phyloP scores from a whole-genome alignment of 2,329 filamentous ascomycete species.

The Amylocarpus encephaloides region DNA sequence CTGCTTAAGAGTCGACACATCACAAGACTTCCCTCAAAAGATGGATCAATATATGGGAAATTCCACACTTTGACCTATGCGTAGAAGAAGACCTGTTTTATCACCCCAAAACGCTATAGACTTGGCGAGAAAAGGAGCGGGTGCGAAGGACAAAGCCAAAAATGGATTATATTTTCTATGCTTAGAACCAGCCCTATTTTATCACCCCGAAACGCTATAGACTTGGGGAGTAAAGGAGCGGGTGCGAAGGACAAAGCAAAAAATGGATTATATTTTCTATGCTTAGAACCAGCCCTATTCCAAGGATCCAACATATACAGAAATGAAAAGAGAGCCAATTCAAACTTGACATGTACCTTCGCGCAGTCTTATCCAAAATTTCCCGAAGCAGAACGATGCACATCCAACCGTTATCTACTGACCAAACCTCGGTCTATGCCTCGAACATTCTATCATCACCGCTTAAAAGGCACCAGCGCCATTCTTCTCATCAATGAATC shows the following conservation, averaged over 20 bases:
- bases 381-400: background rate
- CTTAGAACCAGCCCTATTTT: too few species aligned
- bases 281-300: background rate
- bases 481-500: constrained; percentile 74
- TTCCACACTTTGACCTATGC: too few species aligned
- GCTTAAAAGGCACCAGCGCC: constrained; percentile 47
- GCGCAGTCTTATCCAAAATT: background rate
- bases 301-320: background rate
- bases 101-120: too few species aligned
- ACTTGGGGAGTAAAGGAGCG: too few species aligned
- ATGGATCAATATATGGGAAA: too few species aligned
- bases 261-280: background rate
- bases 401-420: background rate
- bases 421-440: background rate
- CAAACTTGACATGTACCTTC: background rate
- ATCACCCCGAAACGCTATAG: too few species aligned
- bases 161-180: too few species aligned
- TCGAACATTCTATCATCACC: background rate
- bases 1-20: too few species aligned
- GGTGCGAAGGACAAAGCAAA: background rate
- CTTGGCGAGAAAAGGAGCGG: too few species aligned
- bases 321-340: background rate
- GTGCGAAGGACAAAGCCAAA: too few species aligned
- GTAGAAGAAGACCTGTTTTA: too few species aligned
- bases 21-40: too few species aligned